Percentiles rank a stretch among this genome's conserved stretches.
Evolutionary conservation across 495 filamentous ascomycete genomes (phyloP).

Genomic region (Pseudotulostoma volvatum): DNA sequence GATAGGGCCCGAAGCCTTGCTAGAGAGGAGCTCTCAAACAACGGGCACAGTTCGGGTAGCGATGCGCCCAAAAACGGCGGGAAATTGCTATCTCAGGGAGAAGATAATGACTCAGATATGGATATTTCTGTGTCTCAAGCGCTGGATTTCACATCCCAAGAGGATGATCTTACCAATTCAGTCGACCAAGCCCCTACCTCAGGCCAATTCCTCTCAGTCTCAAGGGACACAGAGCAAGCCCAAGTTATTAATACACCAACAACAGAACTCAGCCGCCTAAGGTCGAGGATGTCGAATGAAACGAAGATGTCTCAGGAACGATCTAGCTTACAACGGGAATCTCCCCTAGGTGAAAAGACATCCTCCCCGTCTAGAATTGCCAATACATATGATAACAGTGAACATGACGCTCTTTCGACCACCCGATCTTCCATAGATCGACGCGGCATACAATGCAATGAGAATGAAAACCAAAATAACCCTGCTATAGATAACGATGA

Average conservation of each 20-base stretch:
- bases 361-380: background rate
- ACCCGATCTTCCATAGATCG: too few species aligned
- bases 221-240: slow-evolving; percentile 11
- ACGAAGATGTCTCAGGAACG: slow-evolving; percentile 1
- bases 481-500: too few species aligned
- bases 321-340: slow-evolving; percentile 5
- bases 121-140: slow-evolving; percentile 36
- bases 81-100: slow-evolving; percentile 15
- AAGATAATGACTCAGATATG: slow-evolving; percentile 35
- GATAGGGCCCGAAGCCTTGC: background rate
- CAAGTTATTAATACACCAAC: slow-evolving; percentile 26
- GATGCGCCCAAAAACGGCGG: slow-evolving; percentile 12
- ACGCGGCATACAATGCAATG: too few species aligned
- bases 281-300: background rate
- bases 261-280: slow-evolving; percentile 2
- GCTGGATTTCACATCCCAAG: slow-evolving; percentile 18
- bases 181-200: slow-evolving; percentile 11
- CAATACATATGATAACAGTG: background rate
- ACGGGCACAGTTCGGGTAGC: too few species aligned
- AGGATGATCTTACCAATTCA: slow-evolving; percentile 15
- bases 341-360: background rate
- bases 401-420: too few species aligned
- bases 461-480: too few species aligned
- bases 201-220: slow-evolving; percentile 9
- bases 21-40: background rate